Evolutionary conservation across 2,329 filamentous ascomycete species (phyloP).

Genomic region (Keithomyces neogunnii): DNA sequence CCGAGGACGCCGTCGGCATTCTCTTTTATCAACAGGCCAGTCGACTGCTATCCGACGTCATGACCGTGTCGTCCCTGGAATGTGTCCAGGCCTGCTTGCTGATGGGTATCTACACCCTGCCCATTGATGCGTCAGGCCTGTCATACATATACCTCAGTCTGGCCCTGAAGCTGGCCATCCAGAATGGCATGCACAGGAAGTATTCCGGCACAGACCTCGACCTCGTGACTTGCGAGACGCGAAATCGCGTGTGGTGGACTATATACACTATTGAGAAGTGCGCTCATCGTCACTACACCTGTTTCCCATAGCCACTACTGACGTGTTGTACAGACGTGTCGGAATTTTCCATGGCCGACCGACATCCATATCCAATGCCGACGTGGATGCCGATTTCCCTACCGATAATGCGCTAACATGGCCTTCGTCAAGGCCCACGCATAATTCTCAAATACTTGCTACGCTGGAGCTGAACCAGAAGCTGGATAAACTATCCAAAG

Average conservation of each 20-base stretch:
- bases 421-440: constrained; percentile 29
- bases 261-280: constrained; percentile 48
- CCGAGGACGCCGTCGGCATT: constrained; percentile 44
- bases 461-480: constrained; percentile 28
- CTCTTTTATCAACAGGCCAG: constrained; percentile 49
- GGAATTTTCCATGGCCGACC: constrained; percentile 48
- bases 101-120: constrained; percentile 46
- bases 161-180: constrained; percentile 47
- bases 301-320: constrained; percentile 9
- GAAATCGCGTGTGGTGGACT: constrained; percentile 50
- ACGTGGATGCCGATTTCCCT: constrained; percentile 46
- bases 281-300: constrained; percentile 5
- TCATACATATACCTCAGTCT: constrained; percentile 49
- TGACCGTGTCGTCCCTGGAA: constrained; percentile 45
- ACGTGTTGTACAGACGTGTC: constrained; percentile 31
- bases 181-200: constrained; percentile 51
- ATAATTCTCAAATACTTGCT: constrained; percentile 38
- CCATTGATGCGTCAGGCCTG: constrained; percentile 46
- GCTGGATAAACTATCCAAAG: constrained; percentile 27
- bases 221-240: constrained; percentile 38
- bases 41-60: constrained; percentile 46
- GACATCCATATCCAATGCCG: constrained; percentile 40
- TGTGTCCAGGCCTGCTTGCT: constrained; percentile 50
- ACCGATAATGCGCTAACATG: constrained; percentile 35
- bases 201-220: constrained; percentile 39